phyloP scores from a whole-genome alignment of 139 green algal genomes.

The Coelastrella sp. region DNA sequence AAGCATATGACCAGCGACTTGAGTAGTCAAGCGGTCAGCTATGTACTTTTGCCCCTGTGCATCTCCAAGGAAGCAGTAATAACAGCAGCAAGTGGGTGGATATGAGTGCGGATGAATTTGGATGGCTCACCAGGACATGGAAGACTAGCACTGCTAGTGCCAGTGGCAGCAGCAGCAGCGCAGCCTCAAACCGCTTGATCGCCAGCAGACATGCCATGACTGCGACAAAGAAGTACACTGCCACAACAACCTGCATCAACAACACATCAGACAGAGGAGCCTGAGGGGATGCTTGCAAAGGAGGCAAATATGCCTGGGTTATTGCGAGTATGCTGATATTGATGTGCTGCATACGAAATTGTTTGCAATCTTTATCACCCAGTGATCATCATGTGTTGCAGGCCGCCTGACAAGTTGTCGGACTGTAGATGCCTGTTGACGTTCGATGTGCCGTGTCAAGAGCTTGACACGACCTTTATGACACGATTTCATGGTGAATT shows the following conservation, averaged over 20 bases:
- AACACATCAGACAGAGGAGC: neutral
- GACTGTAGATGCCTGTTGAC: neutral
- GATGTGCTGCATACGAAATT: no score
- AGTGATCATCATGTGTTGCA: no score
- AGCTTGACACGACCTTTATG: neutral
- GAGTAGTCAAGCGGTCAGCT: no score
- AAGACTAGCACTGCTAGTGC: slow-evolving; percentile 60
- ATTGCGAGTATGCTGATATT: no score
- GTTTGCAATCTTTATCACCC: no score
- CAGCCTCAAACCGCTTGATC: slow-evolving; percentile 71
- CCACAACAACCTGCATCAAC: slow-evolving; percentile 67
- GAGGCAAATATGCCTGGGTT: neutral
- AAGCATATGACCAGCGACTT: neutral
- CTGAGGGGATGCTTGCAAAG: neutral
- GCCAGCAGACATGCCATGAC: slow-evolving; percentile 75
- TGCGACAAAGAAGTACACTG: slow-evolving; percentile 75
- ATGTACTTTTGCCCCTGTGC: no score
- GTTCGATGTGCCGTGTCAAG: neutral
- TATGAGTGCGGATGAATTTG: neutral
- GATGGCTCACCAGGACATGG: slow-evolving; percentile 42
- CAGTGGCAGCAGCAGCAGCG: slow-evolving; percentile 57
- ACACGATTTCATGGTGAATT: no score
- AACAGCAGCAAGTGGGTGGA: neutral
- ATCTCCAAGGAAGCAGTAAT: neutral
- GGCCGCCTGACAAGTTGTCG: no score